Evolutionary conservation across 2,329 filamentous ascomycete species (phyloP), one percentile per base, ranked within the genome.

Genomic region (Paecilomyces niveus): DNA sequence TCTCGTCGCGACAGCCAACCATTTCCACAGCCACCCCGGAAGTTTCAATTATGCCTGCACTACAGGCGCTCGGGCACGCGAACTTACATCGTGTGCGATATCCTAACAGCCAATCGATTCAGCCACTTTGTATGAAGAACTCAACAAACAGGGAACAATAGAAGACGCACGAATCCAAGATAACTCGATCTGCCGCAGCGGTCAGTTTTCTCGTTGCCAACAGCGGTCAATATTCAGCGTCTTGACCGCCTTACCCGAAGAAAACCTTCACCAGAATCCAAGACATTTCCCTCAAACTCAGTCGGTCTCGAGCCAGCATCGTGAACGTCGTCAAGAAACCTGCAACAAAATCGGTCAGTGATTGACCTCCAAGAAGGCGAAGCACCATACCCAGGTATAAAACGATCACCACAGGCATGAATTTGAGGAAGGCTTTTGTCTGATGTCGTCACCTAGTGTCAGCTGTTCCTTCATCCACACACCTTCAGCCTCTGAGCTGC

Each of bases 381-480:
- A 57, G 59, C 60, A 58, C 58, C 58, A 68, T 67, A 85, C 83
- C 90, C 54, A 94, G 77, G 70, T 96, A 96, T 56, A 96, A 77
- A 57, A 96, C 88, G 54, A 90, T 78, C 51, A 95, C 89, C 26
- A 93, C 81, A 1, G 90, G 88, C 58, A 85, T 70, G 61, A 94
- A 96, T 68, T 92, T 92, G 72, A 92, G 74, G 70, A 96, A 96
- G 70, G 96, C 91, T 73, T 92, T 93, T 45, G 89, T 85, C 83
- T 85, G 61, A 33, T 33, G 18, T 18, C 35, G 53, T 51, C 8
- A 18, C 50, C 21, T 7, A 45, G 6, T 60, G 61, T 73, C 66
- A 73, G 69, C 68, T 62, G 70, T 63, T 57, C 31, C 57, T 56
- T 32, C 26, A 21, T 8, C 15, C 15, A n/a, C 39, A 45, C 22